phyloP scores from a whole-genome alignment of 345 rosid species.

The Populus ilicifolia region DNA sequence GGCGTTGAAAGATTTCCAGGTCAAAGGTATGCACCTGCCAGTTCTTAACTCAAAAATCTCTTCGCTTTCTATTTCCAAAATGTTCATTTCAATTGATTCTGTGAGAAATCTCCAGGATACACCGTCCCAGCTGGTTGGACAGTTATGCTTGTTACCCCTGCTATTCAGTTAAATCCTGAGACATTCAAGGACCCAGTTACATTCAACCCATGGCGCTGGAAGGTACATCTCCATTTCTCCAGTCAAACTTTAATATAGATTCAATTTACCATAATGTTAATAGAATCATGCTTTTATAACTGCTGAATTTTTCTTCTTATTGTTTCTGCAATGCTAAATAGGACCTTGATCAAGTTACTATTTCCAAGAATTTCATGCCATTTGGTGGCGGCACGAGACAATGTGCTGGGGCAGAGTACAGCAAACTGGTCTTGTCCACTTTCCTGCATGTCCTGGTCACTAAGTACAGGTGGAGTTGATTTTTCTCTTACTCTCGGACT shows the following conservation, averaged over 20 bases:
- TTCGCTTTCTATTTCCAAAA: not conserved
- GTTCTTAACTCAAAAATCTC: not conserved
- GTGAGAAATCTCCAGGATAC: not conserved
- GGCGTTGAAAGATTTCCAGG: conserved; percentile 30
- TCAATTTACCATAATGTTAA: not conserved
- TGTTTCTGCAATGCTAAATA: conserved; percentile 3
- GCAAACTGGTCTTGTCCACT: conserved; percentile 34
- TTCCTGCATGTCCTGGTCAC: conserved; percentile 35
- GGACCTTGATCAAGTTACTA: conserved; percentile 6
- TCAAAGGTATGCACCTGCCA: not conserved
- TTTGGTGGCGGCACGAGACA: conserved; percentile 50
- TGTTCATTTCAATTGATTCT: not conserved
- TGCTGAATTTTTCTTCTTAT: not conserved
- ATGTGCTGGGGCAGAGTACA: conserved; percentile 44
- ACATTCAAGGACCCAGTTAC: not conserved
- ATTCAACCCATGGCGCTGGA: conserved; percentile 36
- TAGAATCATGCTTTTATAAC: not conserved
- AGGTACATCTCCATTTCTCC: not conserved
- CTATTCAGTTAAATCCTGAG: not conserved
- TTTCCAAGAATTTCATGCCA: conserved; percentile 41
- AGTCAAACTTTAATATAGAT: not conserved
- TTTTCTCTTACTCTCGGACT: not conserved
- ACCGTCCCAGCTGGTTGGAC: not conserved
- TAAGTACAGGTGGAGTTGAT: not conserved
- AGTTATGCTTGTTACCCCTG: not conserved